A percentile compares a stretch with the other conserved stretches of the same genome.
These are phyloP conservation scores for Daedaleopsis sinensis DNA, from an alignment of 768 basidiomycete species.

Conservation along the genomic window DNA sequence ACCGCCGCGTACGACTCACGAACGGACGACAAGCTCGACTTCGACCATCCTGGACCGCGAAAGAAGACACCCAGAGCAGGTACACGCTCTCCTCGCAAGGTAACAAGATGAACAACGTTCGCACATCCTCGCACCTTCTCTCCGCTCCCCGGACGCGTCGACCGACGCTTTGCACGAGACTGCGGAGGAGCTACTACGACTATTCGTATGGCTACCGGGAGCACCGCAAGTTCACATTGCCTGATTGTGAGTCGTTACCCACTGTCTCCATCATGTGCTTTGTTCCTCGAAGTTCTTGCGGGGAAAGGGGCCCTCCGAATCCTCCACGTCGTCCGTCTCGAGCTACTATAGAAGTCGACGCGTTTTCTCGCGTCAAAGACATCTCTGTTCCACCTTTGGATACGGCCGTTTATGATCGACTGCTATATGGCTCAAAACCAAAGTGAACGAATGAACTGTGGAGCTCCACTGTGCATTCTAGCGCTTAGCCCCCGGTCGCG, in stretches of 20 bases:
- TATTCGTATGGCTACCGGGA: conserved; percentile 80
- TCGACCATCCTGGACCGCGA: neutral
- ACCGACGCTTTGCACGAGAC: conserved; percentile 13
- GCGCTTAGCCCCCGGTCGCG: too few species aligned
- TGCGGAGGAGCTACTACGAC: conserved; percentile 59
- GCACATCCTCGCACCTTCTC: conserved; percentile 11
- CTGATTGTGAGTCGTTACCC: conserved; percentile 61
- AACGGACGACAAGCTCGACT: too few species aligned
- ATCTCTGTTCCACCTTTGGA: too few species aligned
- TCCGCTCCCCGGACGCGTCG: conserved; percentile 15
- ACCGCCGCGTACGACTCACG: too few species aligned
- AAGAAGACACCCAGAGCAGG: neutral
- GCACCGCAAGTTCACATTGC: conserved; percentile 60
- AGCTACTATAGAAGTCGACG: too few species aligned
- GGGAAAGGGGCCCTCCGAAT: too few species aligned
- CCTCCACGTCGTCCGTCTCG: neutral
- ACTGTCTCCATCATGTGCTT: neutral
- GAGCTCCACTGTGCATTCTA: too few species aligned
- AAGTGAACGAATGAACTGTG: too few species aligned
- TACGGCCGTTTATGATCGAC: too few species aligned
- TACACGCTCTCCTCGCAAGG: neutral
- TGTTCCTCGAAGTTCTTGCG: neutral
- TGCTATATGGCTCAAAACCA: too few species aligned
- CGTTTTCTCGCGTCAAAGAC: too few species aligned
- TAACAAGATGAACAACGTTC: conserved; percentile 14